Base-by-base conservation (phyloP, 2,329 filamentous ascomycete species). In the Sporothrix globosa region DNA sequence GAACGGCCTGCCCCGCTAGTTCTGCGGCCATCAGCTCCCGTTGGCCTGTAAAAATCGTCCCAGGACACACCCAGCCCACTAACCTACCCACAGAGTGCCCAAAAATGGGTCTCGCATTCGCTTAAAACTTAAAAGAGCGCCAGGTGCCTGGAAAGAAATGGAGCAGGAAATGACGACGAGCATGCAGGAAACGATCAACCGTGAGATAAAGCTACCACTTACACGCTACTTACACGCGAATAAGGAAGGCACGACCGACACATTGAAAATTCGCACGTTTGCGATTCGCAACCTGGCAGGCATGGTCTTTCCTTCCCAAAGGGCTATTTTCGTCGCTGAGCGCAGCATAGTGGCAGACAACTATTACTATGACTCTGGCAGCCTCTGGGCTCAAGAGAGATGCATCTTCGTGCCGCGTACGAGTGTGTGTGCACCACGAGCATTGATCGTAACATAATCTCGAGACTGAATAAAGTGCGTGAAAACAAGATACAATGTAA, bases 31-130 rank as follows among this genome's bases (percentile, higher is more conserved):
- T 30, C 30, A 52, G 48, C 30, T 48, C n/a, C 27, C 46, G 21
- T 19, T 21, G 5, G 10, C 13, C 13, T 46, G 11, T 14, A 17
- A 44, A 61, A 41, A 61, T n/a, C 39, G 39, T 21, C 39, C 21
- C 19, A 65, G 14, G 19, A 10, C 39, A 21, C 60, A 19, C 60
- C 21, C 6, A 30, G 10, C 60, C 24, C 19, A 52, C 34, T 19
- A 39, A 11, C 4, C 61, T 24, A 19, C 10, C 34, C 44, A 21
- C 60, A 34, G 30, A 34, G 21, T 52, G 61, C n/a, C 44, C 34
- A 44, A 24, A 52, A 34, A 11, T 53, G 30, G 65, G 48, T 7
- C 63, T 67, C 65, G 48, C 65, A 67, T 14, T 67, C 65, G 65
- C 65, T 44, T 52, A 63, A 39, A 24, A 30, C n/a, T 14, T 19